Percentiles rank a stretch among this genome's conserved stretches.
Conservation (phyloP, 2,329 filamentous ascomycete species). For the Penicillium sp. region DNA sequence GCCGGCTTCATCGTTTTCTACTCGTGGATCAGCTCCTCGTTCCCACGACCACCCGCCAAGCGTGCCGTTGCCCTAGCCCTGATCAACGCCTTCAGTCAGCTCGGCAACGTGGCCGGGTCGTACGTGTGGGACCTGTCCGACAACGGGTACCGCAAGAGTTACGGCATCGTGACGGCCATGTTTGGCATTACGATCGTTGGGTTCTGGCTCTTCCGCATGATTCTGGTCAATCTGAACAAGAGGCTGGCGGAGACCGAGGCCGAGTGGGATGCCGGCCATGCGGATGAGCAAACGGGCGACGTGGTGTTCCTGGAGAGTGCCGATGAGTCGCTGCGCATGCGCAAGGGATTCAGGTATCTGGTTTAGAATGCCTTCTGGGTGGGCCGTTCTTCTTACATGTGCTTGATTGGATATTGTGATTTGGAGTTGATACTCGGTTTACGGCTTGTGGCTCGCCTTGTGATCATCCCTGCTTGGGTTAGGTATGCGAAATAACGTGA, state of each 20-base stretch:
- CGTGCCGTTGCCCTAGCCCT: slow-evolving; percentile 68
- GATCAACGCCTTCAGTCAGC: slow-evolving; percentile 65
- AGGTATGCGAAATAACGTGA: too few species aligned
- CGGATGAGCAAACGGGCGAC: too few species aligned
- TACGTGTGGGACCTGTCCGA: slow-evolving; percentile 62
- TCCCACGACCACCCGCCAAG: slow-evolving; percentile 72
- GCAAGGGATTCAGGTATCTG: slow-evolving; percentile 30
- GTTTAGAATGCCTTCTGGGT: slow-evolving; percentile 21
- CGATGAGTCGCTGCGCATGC: slow-evolving; percentile 26
- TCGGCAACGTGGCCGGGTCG: slow-evolving; percentile 59
- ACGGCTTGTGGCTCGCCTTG: too few species aligned
- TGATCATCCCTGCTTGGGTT: too few species aligned
- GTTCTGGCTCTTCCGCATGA: slow-evolving; percentile 47
- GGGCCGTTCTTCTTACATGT: too few species aligned
- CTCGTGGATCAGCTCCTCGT: slow-evolving; percentile 35
- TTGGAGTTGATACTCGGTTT: too few species aligned
- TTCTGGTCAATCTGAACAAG: slow-evolving; percentile 41
- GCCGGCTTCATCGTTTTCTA: slow-evolving; percentile 45
- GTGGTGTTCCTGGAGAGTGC: slow-evolving; percentile 14
- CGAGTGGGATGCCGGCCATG: slow-evolving; percentile 9
- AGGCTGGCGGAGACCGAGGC: slow-evolving; percentile 20
- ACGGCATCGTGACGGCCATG: slow-evolving; percentile 64
- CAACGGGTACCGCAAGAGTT: slow-evolving; percentile 62
- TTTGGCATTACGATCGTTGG: slow-evolving; percentile 56
- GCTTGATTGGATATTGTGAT: too few species aligned